A percentile compares a stretch with the other conserved stretches of the same genome.
These are phyloP conservation scores for Cladorrhinum sp. DNA, from an alignment of 2,329 filamentous ascomycete genomes.

Conservation along the genomic window DNA sequence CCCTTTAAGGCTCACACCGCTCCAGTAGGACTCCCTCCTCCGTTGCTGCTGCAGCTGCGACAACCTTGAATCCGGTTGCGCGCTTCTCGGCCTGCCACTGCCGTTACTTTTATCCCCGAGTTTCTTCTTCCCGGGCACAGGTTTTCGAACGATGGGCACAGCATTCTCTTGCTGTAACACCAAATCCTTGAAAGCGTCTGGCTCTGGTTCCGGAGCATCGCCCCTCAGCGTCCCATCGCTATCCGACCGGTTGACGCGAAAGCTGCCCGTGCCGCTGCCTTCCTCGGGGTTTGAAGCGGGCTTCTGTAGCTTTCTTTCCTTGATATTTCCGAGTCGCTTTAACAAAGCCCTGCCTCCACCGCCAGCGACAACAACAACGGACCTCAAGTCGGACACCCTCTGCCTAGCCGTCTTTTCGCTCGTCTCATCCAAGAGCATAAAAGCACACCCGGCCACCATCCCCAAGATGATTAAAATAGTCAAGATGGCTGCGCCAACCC, in stretches of 20 bases:
- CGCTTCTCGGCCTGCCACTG: not conserved
- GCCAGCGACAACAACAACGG: constrained; percentile 5
- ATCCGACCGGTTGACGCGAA: constrained; percentile 1
- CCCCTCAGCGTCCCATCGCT: constrained; percentile 1
- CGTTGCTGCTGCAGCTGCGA: constrained; percentile 3
- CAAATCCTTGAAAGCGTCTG: not conserved
- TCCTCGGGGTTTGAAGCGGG: not conserved
- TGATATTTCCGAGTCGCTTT: not conserved
- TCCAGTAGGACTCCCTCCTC: constrained; percentile 10
- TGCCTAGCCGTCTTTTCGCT: constrained; percentile 33
- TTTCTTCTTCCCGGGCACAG: not conserved
- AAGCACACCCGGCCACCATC: constrained; percentile 51
- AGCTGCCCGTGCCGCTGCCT: not conserved
- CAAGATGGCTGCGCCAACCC: constrained; percentile 47
- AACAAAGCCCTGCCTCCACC: not conserved
- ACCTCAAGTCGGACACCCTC: constrained; percentile 32
- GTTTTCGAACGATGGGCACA: not conserved
- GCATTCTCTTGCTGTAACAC: not conserved
- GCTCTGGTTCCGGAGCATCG: not conserved
- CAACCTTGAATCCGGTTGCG: constrained; percentile 4
- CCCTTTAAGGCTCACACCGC: not conserved
- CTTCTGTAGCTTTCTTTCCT: not conserved
- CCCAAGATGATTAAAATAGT: constrained; percentile 54
- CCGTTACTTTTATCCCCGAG: not conserved
- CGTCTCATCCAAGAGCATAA: constrained; percentile 49